Evolutionary conservation across 495 filamentous ascomycete species (phyloP).

Genomic region (Aspergillus cavernicola): DNA sequence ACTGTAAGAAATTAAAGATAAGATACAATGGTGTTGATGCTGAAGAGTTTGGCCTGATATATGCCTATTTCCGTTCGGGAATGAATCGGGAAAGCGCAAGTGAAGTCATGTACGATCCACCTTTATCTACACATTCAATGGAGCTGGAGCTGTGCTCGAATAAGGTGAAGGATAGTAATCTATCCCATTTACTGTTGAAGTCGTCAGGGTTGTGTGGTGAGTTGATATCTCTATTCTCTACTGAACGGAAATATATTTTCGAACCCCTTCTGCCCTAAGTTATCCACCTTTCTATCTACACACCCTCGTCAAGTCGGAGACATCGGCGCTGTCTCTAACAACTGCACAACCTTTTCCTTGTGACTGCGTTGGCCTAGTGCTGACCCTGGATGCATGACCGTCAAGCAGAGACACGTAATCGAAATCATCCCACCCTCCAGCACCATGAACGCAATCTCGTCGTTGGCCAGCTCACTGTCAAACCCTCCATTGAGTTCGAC

Average conservation of each 20-base stretch:
- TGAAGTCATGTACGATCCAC: neutral
- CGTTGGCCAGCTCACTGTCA: slow-evolving; percentile 49
- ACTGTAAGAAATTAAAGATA: neutral
- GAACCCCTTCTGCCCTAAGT: too few species aligned
- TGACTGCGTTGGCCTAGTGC: neutral
- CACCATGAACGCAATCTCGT: slow-evolving; percentile 62
- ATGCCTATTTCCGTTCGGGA: slow-evolving; percentile 1
- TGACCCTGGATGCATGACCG: slow-evolving; percentile 54
- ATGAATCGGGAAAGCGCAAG: slow-evolving; percentile 4
- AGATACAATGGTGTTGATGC: neutral
- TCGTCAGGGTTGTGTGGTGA: too few species aligned
- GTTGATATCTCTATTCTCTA: too few species aligned
- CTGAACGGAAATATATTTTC: too few species aligned
- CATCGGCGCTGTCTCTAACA: neutral
- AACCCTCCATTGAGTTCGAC: slow-evolving; percentile 62
- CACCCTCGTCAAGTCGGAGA: neutral
- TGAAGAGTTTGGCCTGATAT: neutral
- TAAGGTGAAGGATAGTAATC: too few species aligned
- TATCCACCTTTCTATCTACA: neutral
- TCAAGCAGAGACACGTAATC: slow-evolving; percentile 54
- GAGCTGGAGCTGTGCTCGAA: neutral
- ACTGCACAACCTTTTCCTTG: neutral
- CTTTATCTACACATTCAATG: neutral
- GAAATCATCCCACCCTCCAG: slow-evolving; percentile 69
- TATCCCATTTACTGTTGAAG: too few species aligned